Base-by-base conservation (phyloP, 2,329 filamentous ascomycete species). In the Trichophyton rubrum region DNA sequence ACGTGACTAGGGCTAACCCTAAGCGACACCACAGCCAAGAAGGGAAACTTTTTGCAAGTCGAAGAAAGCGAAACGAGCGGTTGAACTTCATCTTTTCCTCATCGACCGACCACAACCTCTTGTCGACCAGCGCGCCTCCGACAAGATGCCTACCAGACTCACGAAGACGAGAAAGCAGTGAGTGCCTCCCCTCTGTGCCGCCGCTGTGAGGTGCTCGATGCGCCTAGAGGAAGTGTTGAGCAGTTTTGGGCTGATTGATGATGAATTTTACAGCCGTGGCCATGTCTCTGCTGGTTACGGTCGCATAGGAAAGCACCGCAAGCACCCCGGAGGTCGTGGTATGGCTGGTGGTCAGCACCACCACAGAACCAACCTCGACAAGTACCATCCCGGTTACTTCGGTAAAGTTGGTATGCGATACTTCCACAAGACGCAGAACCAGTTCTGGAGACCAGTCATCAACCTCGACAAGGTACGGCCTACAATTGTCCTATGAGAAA, bases 271-370 rank as follows among this genome's bases (percentile, higher is more conserved):
- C 75, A 90, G 87, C 83, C 90, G 92, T 83, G 92, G 92, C 80
- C 90, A 99, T 82, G 93, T 99, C 77, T 95, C 89, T 75, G 90
- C 90, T 84, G 93, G 93, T 84, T 86, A 97, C 80, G 92, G 93
- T 83, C 92, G 92, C 85, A 80, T 97, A 77, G 93, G 93, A 79
- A 97, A 97, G 88, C 91, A 96, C 88, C 84, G 93, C 77, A 97
- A 99, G 87, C 82, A 85, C 73, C 85, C 85, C 74, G 84, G 85
- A 84, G 85, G 83, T 82, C 84, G 84, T 75, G 84, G 85, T 86
- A 89, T 89, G 81, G 93, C 93, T 78, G 92, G 93, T 95, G 92
- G 91, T 85, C 90, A 96, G 82, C 93, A 99, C 84, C 93, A 99
- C 82, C 90, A 95, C 86, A 81, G 89, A 70, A 95, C 89, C 75